A percentile compares a stretch with the other conserved stretches of the same genome.
Conservation (phyloP, 2,329 filamentous ascomycete genomes). For the Cytospora paraplurivora region DNA sequence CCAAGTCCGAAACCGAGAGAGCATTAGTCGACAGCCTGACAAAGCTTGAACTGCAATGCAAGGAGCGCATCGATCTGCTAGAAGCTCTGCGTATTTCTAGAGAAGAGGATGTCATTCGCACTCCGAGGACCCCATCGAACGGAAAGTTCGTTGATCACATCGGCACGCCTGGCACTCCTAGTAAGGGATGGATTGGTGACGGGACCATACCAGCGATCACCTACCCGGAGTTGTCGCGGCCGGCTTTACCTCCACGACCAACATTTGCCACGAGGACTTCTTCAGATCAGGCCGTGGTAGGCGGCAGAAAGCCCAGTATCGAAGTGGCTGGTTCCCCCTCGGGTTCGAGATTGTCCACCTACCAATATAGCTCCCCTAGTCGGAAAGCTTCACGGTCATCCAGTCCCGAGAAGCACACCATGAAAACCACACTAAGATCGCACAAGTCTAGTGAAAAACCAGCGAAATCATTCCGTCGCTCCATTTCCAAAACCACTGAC, state of each 20-base stretch:
- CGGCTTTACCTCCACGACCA: conserved; percentile 59
- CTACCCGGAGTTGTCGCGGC: conserved; percentile 80
- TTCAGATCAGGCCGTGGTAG: conserved; percentile 49
- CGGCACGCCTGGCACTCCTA: conserved; percentile 25
- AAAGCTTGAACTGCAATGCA: conserved; percentile 86
- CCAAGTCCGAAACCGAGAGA: conserved; percentile 80
- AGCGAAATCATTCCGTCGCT: conserved; percentile 43
- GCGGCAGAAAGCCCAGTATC: conserved; percentile 34
- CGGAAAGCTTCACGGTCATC: conserved; percentile 47
- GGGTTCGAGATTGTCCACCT: conserved; percentile 28
- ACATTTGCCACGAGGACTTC: conserved; percentile 56
- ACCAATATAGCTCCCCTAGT: conserved; percentile 14
- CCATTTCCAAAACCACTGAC: conserved; percentile 48
- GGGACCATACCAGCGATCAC: conserved; percentile 80
- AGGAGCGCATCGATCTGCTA: conserved; percentile 86
- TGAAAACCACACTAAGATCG: conserved; percentile 63
- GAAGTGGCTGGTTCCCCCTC: conserved; percentile 18
- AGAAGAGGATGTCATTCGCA: conserved; percentile 42
- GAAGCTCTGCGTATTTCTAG: conserved; percentile 75
- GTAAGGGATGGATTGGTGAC: conserved; percentile 70
- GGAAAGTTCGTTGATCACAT: conserved; percentile 25
- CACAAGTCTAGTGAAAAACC: conserved; percentile 48
- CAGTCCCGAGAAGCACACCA: conserved; percentile 62
- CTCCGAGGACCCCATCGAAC: conserved; percentile 29
- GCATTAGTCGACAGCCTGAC: conserved; percentile 79